A percentile compares a stretch with the other conserved stretches of the same genome.
phyloP scores from a whole-genome alignment of 225 moss, liverwort and hornwort species.

The Pseudisothecium myosuroides region DNA sequence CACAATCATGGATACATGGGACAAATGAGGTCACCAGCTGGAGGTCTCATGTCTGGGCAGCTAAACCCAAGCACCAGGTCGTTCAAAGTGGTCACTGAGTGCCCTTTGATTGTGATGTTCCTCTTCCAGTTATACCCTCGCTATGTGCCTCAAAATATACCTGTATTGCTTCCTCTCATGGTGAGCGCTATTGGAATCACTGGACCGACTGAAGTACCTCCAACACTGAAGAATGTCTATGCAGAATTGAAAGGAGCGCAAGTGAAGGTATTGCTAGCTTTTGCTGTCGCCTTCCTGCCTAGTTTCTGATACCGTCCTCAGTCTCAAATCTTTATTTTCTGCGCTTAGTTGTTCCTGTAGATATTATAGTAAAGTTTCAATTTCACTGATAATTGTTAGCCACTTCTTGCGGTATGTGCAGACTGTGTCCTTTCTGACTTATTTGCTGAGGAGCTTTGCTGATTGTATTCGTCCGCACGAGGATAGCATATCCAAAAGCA shows the following conservation, averaged over 20 bases:
- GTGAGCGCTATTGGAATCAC: slow-evolving; percentile 93
- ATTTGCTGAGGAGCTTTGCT: slow-evolving; percentile 91
- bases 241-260: slow-evolving; percentile 96
- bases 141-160: slow-evolving; percentile 87
- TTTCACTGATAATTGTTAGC: neutral
- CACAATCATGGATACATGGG: slow-evolving; percentile 95
- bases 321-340: neutral
- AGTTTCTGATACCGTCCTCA: neutral
- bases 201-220: slow-evolving; percentile 77
- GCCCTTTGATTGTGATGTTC: slow-evolving; percentile 99
- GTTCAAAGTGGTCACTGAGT: slow-evolving; percentile 99
- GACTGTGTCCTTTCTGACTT: slow-evolving; percentile 98
- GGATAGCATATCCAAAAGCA: slow-evolving; percentile 98
- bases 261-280: slow-evolving; percentile 67
- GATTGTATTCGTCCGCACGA: slow-evolving; percentile 98
- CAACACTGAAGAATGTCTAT: slow-evolving; percentile 77
- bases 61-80: slow-evolving; percentile 95
- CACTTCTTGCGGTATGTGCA: slow-evolving; percentile 16
- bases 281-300: neutral
- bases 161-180: slow-evolving; percentile 93
- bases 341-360: neutral
- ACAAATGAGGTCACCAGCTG: slow-evolving; percentile 80
- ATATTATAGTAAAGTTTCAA: neutral
- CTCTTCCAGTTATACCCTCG: slow-evolving; percentile 96
- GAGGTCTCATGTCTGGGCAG: slow-evolving; percentile 85